These are phyloP conservation scores for Asterochloris sp. DNA, from an alignment of 139 green algal genomes.

Conservation along the genomic window DNA sequence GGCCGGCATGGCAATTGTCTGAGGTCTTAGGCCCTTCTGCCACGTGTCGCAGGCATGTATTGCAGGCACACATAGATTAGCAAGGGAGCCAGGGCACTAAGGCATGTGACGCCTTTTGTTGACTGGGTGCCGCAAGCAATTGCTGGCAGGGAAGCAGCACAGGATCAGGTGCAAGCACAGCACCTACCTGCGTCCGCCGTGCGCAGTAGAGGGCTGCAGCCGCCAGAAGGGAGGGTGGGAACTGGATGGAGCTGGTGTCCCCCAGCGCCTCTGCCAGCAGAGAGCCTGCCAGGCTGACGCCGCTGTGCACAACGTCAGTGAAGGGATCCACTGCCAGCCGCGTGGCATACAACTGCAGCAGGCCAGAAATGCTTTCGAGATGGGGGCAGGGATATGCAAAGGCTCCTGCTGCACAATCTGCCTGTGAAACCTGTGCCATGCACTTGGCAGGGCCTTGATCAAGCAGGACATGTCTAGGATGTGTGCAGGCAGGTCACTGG, in stretches of 20 bases:
- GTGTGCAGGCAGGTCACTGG: neutral
- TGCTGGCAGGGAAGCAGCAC: no score
- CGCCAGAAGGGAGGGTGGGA: slow-evolving; percentile 11
- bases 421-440: neutral
- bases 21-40: neutral
- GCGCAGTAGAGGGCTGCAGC: slow-evolving; percentile 4
- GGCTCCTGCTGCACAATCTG: neutral
- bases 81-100: neutral
- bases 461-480: neutral
- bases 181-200: neutral
- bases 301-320: neutral
- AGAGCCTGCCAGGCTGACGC: neutral
- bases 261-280: slow-evolving; percentile 15
- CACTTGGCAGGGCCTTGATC: neutral
- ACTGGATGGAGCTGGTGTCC: slow-evolving; percentile 15
- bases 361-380: no score
- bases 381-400: neutral
- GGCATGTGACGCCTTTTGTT: neutral
- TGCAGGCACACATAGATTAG: neutral
- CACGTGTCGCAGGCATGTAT: slow-evolving; percentile 20
- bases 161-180: no score
- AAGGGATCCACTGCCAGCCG: slow-evolving; percentile 18
- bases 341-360: slow-evolving; percentile 18
- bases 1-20: slow-evolving; percentile 9
- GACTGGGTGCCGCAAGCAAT: neutral